Conservation (phyloP, 441 rosid genomes). For the Croton laevigatus region DNA sequence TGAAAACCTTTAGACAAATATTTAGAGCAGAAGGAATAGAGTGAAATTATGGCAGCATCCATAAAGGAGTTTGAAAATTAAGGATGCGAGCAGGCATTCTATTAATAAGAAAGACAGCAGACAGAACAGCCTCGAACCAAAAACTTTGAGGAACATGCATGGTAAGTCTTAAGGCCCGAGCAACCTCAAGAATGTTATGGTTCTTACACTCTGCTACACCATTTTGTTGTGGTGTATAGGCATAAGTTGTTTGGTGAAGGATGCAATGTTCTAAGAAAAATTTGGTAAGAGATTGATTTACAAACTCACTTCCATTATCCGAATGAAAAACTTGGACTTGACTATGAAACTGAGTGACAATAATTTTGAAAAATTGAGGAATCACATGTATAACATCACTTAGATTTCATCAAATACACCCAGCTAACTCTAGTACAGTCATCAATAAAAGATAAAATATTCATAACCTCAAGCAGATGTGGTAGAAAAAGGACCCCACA, state of each 20-base stretch:
- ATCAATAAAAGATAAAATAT: slow-evolving; percentile 17
- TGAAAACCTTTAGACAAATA: slow-evolving; percentile 3
- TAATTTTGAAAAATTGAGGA: background rate
- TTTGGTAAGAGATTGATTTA: background rate
- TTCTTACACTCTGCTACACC: background rate
- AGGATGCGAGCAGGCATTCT: background rate
- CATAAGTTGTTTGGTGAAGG: background rate
- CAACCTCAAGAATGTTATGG: background rate
- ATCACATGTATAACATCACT: background rate
- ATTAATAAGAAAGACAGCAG: background rate
- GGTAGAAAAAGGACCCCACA: slow-evolving; percentile 2
- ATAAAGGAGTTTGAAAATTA: slow-evolving; percentile 6
- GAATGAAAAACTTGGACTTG: background rate
- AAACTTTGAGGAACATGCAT: slow-evolving; percentile 9
- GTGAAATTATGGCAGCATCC: slow-evolving; percentile 3
- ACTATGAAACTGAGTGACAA: background rate
- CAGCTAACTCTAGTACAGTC: background rate
- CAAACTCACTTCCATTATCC: background rate
- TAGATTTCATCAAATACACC: slow-evolving; percentile 6
- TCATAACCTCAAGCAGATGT: background rate
- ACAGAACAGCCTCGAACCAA: background rate
- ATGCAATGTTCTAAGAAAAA: slow-evolving; percentile 1
- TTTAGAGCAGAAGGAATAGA: background rate
- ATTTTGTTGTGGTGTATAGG: too few relatives aligned
- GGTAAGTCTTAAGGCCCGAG: background rate